Evolutionary conservation across 1,284 basidiomycete genomes (phyloP).

Genomic region (Termitomyces sp.): DNA sequence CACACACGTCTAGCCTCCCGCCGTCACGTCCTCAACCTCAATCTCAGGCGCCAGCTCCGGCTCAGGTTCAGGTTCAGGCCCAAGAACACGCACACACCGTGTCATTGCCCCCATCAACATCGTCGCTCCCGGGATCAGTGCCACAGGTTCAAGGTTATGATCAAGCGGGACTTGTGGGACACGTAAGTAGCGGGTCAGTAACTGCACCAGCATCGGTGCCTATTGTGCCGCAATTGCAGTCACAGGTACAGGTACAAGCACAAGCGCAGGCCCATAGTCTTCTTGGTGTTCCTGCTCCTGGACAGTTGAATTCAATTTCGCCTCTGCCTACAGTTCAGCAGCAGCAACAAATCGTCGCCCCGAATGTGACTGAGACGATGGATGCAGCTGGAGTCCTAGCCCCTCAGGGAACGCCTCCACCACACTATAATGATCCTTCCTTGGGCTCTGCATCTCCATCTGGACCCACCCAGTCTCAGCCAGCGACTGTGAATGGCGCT

Average conservation of each 20-base stretch:
- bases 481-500: not conserved
- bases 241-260: not conserved
- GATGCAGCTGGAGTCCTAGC: not conserved
- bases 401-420: not conserved
- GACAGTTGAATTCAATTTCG: too few relatives aligned
- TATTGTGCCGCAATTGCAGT: not conserved
- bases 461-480: not conserved
- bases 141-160: not conserved
- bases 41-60: not conserved
- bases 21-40: conserved; percentile 2
- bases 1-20: not conserved
- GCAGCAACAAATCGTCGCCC: too few relatives aligned
- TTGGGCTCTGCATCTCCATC: not conserved
- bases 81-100: not conserved
- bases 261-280: too few relatives aligned
- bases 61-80: not conserved
- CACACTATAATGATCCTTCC: not conserved
- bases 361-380: not conserved
- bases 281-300: not conserved
- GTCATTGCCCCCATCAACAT: not conserved
- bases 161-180: not conserved
- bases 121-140: too few relatives aligned
- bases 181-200: not conserved
- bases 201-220: not conserved
- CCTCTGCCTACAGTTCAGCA: too few relatives aligned